These are phyloP conservation scores for Colletotrichum chrysophilum DNA, from an alignment of 2,329 filamentous ascomycete genomes.

Conservation along the genomic window DNA sequence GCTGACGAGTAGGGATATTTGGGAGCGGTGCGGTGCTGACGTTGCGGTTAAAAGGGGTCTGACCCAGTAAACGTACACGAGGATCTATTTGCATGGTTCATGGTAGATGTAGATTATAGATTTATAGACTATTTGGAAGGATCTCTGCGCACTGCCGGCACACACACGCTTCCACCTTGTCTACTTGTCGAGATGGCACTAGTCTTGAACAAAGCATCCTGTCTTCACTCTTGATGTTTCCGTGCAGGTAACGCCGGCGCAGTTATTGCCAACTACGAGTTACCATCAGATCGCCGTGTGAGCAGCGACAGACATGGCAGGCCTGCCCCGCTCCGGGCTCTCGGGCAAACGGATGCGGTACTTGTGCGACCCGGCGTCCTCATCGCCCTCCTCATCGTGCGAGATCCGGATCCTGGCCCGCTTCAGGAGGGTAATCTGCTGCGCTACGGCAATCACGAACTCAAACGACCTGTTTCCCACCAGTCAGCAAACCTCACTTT, in stretches of 20 bases:
- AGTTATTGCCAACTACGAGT: not conserved
- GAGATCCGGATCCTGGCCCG: conserved; percentile 1
- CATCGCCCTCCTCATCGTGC: conserved; percentile 3
- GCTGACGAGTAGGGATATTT: conserved; percentile 65
- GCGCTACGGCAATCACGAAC: not conserved
- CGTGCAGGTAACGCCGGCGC: not conserved
- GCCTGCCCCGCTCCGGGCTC: not conserved
- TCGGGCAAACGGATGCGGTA: conserved; percentile 16
- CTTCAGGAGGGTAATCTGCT: conserved; percentile 9
- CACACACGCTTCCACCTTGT: not conserved
- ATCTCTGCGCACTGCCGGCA: not conserved
- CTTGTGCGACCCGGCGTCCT: conserved; percentile 2
- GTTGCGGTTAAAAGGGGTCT: not conserved
- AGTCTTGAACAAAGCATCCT: not conserved
- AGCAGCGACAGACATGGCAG: not conserved
- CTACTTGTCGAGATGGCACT: not conserved
- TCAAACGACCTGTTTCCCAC: not conserved
- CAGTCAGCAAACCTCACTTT: not conserved
- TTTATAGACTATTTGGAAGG: not conserved
- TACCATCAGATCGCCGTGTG: not conserved
- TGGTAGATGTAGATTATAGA: not conserved
- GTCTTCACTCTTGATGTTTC: not conserved
- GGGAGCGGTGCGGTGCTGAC: conserved; percentile 52
- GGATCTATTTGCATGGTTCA: not conserved
- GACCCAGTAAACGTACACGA: not conserved